Base-by-base conservation (phyloP, 345 rosid genomes). In the Hirschfeldia incana region DNA sequence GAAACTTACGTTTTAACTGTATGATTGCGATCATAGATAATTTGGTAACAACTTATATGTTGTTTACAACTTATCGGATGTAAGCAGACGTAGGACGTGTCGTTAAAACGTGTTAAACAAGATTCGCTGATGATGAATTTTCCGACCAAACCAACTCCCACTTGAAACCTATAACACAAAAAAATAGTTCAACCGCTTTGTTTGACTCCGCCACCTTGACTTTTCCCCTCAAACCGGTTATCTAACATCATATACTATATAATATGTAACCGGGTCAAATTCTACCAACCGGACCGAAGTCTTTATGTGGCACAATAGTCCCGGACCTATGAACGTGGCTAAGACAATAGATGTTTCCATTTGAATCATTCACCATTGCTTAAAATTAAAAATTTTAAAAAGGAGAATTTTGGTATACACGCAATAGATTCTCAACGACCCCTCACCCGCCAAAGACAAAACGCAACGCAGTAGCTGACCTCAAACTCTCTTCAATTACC, bases 381-480 rank as follows among this genome's bases (percentile, higher is more conserved):
- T 27, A 26, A 39, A n/a, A 51, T n/a, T 51, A n/a, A 2, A 51
- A 10, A 21, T 21, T 6, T 63, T 12, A 6, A 72, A 34, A 53
- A n/a, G 7, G 12, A 15, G 28, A 63, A 80, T 44, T 6, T 58
- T 49, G 2, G 15, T 61, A 46, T 4, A 51, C 57, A 51, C 57
- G 57, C 57, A 51, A 51, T n/a, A 1, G 57, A 51, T 51, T 51
- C 57, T 6, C 57, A n/a, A 67, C 83, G 78, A 80, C 83, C 75
- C 8, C 67, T 74, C 83, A 80, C 79, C 83, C 62, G 62, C 76
- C 78, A 80, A 51, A 80, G 51, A 69, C 76, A 80, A 58, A 79
- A 69, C 71, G 78, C 59, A 79, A 69, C 71, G 78, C 59, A 79
- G 65, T 11, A 46, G 66, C 70, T 73, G 34, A 74, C 74, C 78